Evolutionary conservation across 2,329 filamentous ascomycete species (phyloP), one percentile per base, ranked within the genome.

Genomic region (Pseudogymnoascus sp.): DNA sequence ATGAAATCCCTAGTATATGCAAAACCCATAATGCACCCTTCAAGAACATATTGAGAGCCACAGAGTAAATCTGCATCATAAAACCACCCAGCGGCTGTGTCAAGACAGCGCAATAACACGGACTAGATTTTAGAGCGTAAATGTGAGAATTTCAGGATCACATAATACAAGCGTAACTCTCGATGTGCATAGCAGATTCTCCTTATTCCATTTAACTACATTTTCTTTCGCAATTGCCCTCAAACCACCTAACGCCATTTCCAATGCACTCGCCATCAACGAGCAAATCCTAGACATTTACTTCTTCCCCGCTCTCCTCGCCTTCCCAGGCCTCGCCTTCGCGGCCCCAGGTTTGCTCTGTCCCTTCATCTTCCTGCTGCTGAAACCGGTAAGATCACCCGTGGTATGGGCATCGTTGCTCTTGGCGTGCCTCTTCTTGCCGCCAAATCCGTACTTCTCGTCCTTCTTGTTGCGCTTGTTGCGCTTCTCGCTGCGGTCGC

Each of bases 381-480:
- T 92, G 79, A 95, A 97, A 1, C 84, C 85, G 66, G 85, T 85
- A 69, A 95, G 78, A 75, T 99, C 94, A 65, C 85, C 88, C 56
- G 87, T 92, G 67, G 90, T 95, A 66, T 83, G 74, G 59, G 92
- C 92, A 76, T 97, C 92, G 69, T 91, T 91, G 65, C 92, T 96
- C 84, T 99, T 99, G 63, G 82, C 77, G 74, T 92, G 87, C 63
- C 89, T 83, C 83, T 99, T 99, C 85, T 96, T 97, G 70, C 94
- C 94, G 65, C 94, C 94, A 72, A 93, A 96, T 23, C 94, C 94
- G 75, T 88, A 97, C 79, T 96, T 97, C 68, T 90, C 84, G 74
- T 99, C 88, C 80, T 95, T 96, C 86, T 96, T 96, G 74, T 89
- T 84, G 65, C 94, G 88, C 81, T 97, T 97, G 73, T 87, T 89